Evolutionary conservation across 805 yeast genomes (phyloP), one percentile per base, ranked within the genome.

Genomic region (Candida manassasensis): DNA sequence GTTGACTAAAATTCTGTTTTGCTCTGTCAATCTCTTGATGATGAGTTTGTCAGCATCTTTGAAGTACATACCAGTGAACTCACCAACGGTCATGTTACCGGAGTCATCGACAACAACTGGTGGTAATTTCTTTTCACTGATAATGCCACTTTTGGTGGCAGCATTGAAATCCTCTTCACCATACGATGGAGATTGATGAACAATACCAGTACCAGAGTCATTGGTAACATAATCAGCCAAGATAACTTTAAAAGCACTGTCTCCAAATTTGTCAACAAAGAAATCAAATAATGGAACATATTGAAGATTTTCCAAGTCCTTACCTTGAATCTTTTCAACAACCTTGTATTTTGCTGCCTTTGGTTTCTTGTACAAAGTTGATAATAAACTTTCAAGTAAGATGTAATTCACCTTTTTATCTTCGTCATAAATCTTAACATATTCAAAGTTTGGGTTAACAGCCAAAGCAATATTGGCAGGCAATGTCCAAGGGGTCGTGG

Each of bases 401-500:
- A 93, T 87, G 71, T 75, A 93, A 64, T 85, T 68, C 54, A 77
- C 76, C 50, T 84, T 84, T 48, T 82, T 77, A 45, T 79, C 87
- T 67, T 90, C 97, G 58, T 93, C 97, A 50, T 69, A 81, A 45
- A 93, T 85, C 71, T 93, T 94, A 50, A 84, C 84, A 55, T 93
- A 93, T 65, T 88, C 97, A 43, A 87, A 79, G 8, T 79, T 76
- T 36, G 96, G 94, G 67, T 93, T 77, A 29, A 93, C 97, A 55
- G 95, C 89, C 43, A 93, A 74, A 10, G 89, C 90, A 58, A 93
- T 66, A 61, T 93, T 90, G 19, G 96, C 84, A 27, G 98, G 98
- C 56, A 93, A 72, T 34, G 99, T 94, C 99, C 99, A 93, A 35
- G 99, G 99, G 17, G 99, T 93, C 41, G 99, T 93, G 29, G 99